These are phyloP conservation scores for Trichophyton benhamiae DNA, from an alignment of 2,329 filamentous ascomycete species.

Conservation along the genomic window DNA sequence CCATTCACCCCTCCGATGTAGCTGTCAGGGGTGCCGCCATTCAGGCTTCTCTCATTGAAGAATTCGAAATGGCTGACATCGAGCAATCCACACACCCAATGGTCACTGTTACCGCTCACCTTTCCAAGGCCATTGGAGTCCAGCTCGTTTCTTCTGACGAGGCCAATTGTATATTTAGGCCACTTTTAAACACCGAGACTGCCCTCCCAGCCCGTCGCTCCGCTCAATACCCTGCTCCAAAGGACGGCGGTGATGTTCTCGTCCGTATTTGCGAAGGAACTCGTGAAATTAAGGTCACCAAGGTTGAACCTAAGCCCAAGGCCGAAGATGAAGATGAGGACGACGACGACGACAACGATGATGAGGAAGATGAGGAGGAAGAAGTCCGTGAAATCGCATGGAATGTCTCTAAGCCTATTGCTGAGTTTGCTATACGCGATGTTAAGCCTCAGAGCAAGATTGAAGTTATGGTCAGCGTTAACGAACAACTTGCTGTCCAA, in stretches of 20 bases:
- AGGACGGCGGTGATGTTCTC: slow-evolving; percentile 75
- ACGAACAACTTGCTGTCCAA: slow-evolving; percentile 64
- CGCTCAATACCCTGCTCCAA: slow-evolving; percentile 62
- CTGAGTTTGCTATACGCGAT: slow-evolving; percentile 71
- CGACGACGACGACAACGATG: slow-evolving; percentile 51
- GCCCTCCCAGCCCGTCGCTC: slow-evolving; percentile 79
- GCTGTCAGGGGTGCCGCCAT: slow-evolving; percentile 82
- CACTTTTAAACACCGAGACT: slow-evolving; percentile 74
- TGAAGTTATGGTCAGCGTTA: slow-evolving; percentile 84
- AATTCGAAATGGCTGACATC: slow-evolving; percentile 88
- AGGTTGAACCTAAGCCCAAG: slow-evolving; percentile 61
- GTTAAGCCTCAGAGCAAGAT: slow-evolving; percentile 84
- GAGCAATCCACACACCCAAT: slow-evolving; percentile 92
- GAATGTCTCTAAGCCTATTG: slow-evolving; percentile 72
- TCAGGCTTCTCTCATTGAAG: slow-evolving; percentile 85
- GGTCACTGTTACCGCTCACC: slow-evolving; percentile 86
- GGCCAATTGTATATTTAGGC: slow-evolving; percentile 58
- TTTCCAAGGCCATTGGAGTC: slow-evolving; percentile 77
- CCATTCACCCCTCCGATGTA: slow-evolving; percentile 90
- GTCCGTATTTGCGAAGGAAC: slow-evolving; percentile 79
- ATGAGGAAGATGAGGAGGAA: slow-evolving; percentile 63
- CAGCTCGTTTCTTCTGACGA: slow-evolving; percentile 42
- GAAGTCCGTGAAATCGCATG: slow-evolving; percentile 82
- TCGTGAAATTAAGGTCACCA: slow-evolving; percentile 85
- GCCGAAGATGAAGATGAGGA: slow-evolving; percentile 47